phyloP scores from a whole-genome alignment of 306 rosid species.

The Fagus crenata region DNA sequence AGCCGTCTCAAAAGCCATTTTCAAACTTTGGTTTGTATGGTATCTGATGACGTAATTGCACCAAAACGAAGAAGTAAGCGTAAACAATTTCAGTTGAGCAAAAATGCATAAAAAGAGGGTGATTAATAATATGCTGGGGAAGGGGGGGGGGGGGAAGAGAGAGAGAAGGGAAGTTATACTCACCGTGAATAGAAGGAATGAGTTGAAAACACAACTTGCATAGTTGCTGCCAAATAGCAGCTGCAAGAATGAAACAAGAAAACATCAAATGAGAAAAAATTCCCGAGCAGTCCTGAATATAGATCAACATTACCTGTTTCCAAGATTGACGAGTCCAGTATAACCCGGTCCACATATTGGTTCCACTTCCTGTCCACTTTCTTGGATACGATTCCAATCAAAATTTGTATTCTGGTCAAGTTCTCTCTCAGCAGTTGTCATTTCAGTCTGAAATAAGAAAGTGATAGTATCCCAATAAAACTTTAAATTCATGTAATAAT shows the following conservation, averaged over 20 bases:
- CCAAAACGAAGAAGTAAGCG: slow-evolving; percentile 2
- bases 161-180: slow-evolving; percentile 12
- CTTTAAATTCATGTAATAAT: not conserved
- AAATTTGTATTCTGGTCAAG: slow-evolving; percentile 94
- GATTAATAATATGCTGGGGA: not conserved
- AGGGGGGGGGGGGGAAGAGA: not conserved
- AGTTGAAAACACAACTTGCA: slow-evolving; percentile 89
- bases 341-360: slow-evolving; percentile 94
- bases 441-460: slow-evolving; percentile 75
- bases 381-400: slow-evolving; percentile 98
- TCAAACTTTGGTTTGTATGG: slow-evolving; percentile 49
- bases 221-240: slow-evolving; percentile 93
- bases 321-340: slow-evolving; percentile 91
- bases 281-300: slow-evolving; percentile 17
- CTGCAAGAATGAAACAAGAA: slow-evolving; percentile 52
- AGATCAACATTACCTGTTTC: slow-evolving; percentile 67
- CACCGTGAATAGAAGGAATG: slow-evolving; percentile 64
- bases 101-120: not conserved
- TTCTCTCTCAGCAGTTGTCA: slow-evolving; percentile 99
- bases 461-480: not conserved
- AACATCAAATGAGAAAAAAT: slow-evolving; percentile 3
- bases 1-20: slow-evolving; percentile 63
- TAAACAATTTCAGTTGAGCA: slow-evolving; percentile 7
- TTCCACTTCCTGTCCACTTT: slow-evolving; percentile 86
- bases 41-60: slow-evolving; percentile 47